Base-by-base conservation (phyloP, 352 stramenopile genomes). In the Phytophthora capsici region DNA sequence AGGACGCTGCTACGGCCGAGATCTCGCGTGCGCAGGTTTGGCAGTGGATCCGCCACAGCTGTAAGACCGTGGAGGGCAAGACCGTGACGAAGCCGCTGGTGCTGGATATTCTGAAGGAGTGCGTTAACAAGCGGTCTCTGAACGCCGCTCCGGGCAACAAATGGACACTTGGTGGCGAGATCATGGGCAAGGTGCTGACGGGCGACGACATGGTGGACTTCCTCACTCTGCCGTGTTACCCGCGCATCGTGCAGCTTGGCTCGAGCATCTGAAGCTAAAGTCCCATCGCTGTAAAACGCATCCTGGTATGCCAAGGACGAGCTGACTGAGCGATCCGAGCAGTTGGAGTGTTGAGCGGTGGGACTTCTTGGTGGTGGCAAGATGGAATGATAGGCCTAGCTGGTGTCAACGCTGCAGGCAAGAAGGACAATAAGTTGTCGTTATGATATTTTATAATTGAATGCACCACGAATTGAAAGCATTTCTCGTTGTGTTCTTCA, bases 11-110 rank as follows among this genome's bases (percentile, higher is more conserved):
- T 22, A 98, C 94, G 44, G 94, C 94, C 25, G 94, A 98, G 73
- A 98, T 98, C 57, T 97, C 89, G 52, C 86, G 94, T 49, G 91
- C 90, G 14, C 94, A 98, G 65, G 95, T 98, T 64, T 98, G 93
- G 94, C 90, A 98, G 74, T 98, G 92, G 93, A 78, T 91, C 20
- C 85, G 74, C 30, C 87, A 95, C 63, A 64, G 63, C 34, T 79
- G 76, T 47, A 88, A 86, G 74, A 91, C 83, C 8, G 78, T 82
- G 4, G 82, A 94, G 28, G 82, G 80, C 45, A 84, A 82, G 71
- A 64, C 49, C 4, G 71, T 94, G 48, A 92, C 84, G 44, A 94
- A 94, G 66, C 50, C 47, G 28, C 66, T 86, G 43, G 82, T 94
- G 47, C 69, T 82, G 23, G 63, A 77, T 28, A 91, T 92, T 45